Conservation (phyloP, 371 early-diverging fungal genomes). For the Mortierella sp. region DNA sequence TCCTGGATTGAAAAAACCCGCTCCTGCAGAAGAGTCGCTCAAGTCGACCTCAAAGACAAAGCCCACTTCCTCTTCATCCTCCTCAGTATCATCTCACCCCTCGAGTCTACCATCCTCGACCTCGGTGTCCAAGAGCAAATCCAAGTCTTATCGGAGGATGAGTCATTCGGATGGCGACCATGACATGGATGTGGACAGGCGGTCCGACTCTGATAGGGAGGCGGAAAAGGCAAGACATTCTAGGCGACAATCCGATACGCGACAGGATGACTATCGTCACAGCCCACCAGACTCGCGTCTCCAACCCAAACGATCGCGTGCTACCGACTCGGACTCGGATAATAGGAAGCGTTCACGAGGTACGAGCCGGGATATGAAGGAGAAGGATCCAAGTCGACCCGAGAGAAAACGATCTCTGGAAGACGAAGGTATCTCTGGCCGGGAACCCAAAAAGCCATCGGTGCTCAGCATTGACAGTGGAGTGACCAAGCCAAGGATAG, state of each 20-base stretch:
- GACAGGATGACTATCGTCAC: no score
- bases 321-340: no score
- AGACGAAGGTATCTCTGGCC: background rate
- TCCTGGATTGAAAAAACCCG: constrained; percentile 18
- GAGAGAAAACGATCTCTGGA: constrained; percentile 4
- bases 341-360: constrained; percentile 9
- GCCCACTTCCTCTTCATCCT: background rate
- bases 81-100: background rate
- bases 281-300: no score
- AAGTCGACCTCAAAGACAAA: background rate
- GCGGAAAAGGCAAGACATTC: no score
- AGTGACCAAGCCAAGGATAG: constrained; percentile 8
- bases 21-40: background rate
- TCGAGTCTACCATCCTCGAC: constrained; percentile 1
- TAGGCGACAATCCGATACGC: no score
- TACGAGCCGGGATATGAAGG: constrained; percentile 4
- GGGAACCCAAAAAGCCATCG: background rate
- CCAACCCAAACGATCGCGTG: no score
- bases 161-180: constrained; percentile 27
- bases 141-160: constrained; percentile 8
- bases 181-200: constrained; percentile 15
- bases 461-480: no score
- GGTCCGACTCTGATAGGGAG: constrained; percentile 15
- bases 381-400: constrained; percentile 7
- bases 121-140: background rate